Percentiles rank a stretch among this genome's conserved stretches.
Conservation (phyloP, 306 rosid genomes). For the Hippophae gyantsensis region DNA sequence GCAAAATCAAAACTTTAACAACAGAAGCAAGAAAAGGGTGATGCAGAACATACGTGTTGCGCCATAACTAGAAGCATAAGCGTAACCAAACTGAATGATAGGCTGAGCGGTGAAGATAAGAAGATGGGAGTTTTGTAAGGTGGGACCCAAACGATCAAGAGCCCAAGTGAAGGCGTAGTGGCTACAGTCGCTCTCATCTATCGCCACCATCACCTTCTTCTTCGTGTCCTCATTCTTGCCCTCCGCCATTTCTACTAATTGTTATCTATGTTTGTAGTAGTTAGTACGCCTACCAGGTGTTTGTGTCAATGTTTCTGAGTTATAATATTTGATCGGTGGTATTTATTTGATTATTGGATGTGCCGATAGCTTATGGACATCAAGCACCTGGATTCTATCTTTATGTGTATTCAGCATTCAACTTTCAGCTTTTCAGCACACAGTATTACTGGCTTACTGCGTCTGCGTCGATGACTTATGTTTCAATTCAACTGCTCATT, state of each 20-base stretch:
- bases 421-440: no score
- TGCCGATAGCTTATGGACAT: no score
- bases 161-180: slow-evolving; percentile 24
- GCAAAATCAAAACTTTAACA: not conserved
- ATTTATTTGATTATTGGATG: no score
- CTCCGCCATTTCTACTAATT: slow-evolving; percentile 9
- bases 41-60: slow-evolving; percentile 16
- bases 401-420: no score
- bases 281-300: not conserved
- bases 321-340: no score
- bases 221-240: slow-evolving; percentile 1
- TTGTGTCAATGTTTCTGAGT: no score
- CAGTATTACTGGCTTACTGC: no score
- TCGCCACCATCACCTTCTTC: slow-evolving; percentile 27
- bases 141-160: slow-evolving; percentile 11
- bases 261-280: not conserved
- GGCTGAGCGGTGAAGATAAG: slow-evolving; percentile 25
- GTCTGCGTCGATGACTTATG: no score
- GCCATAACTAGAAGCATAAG: slow-evolving; percentile 17
- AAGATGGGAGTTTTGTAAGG: slow-evolving; percentile 20
- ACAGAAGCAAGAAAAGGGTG: not conserved
- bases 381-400: no score
- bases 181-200: slow-evolving; percentile 26
- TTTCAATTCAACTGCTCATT: no score
- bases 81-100: slow-evolving; percentile 7